Base-by-base conservation (phyloP, 495 filamentous ascomycete species). In the Neurospora africana region DNA sequence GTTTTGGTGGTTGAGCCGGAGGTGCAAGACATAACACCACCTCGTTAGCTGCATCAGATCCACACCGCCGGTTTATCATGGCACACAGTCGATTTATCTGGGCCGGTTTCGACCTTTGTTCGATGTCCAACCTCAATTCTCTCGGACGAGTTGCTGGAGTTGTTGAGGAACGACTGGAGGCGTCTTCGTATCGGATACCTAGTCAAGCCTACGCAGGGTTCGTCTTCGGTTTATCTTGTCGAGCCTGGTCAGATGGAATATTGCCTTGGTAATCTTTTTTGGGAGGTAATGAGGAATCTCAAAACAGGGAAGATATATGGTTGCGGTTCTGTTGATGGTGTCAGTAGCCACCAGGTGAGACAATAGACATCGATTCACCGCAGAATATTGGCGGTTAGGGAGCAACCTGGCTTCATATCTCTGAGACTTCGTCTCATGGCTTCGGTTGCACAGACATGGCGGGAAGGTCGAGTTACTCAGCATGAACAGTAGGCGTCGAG, bases 321-420 rank as follows among this genome's bases (percentile, higher is more conserved):
- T 65, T 33, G 27, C 23, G 27, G 27, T 65, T 15, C 41, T 39
- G 40, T 53, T 69, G 61, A 39, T 72, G 61, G 73, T 75, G 61
- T 67, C 65, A 65, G 72, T 73, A 73, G 75, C 69, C 23, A 72
- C 37, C 69, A 71, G 71, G 67, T 75, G 73, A 76, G 75, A 76
- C 75, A 73, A 73, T 71, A 75, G 75, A 71, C 36, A 69, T 73
- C 33, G 71, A 61, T 19, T 40, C 33, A 36, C 27, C 5, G 35
- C 15, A 65, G 13, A 15, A 33, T 65, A 33, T 65, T 65, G 15
- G 53, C 27, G 53, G 15, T 65, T 33, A 9, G 53, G 53, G 27
- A 65, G 13, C 27, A 65, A 33, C 27, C 53, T 65, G 27, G 15
- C 53, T 65, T 33, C 27, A 65, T 65, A 65, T 30, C 53, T 65